Conservation (phyloP, 768 basidiomycete genomes). For the Tephrocybe rancida region DNA sequence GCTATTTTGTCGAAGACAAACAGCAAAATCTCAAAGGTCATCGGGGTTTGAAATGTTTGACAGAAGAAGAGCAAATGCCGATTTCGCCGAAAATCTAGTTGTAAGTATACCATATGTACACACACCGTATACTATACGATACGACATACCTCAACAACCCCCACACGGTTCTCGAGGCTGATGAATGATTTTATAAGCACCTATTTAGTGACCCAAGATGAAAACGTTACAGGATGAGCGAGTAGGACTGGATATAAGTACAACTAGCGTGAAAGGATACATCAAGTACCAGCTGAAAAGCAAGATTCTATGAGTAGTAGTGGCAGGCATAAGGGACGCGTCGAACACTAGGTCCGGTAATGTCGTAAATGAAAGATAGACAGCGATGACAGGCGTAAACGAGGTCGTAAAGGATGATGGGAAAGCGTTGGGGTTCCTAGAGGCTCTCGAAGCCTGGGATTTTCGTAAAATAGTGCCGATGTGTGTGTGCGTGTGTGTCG, state of each 20-base stretch:
- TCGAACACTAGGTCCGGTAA: conserved; percentile 9
- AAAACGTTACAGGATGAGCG: background rate
- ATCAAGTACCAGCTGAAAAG: background rate
- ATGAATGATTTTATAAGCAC: no score
- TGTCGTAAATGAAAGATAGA: conserved; percentile 3
- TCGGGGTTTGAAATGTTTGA: no score
- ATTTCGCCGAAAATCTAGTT: no score
- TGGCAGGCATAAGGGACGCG: background rate
- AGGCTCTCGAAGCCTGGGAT: conserved; percentile 12
- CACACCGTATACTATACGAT: no score
- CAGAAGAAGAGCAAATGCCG: no score
- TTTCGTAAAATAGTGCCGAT: conserved; percentile 5
- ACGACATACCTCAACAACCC: no score
- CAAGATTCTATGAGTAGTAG: conserved; percentile 2
- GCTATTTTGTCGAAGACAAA: no score
- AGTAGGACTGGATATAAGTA: conserved; percentile 1
- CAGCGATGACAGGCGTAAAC: background rate
- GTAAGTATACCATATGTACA: no score
- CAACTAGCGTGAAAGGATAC: background rate
- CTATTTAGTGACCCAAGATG: no score
- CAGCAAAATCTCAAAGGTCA: no score
- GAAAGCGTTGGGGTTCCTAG: background rate
- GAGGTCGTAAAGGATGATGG: conserved; percentile 9
- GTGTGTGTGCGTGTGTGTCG: background rate
- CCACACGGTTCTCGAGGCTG: no score